phyloP scores from a whole-genome alignment of 2,329 filamentous ascomycete genomes.

The Ilyonectria destructans region DNA sequence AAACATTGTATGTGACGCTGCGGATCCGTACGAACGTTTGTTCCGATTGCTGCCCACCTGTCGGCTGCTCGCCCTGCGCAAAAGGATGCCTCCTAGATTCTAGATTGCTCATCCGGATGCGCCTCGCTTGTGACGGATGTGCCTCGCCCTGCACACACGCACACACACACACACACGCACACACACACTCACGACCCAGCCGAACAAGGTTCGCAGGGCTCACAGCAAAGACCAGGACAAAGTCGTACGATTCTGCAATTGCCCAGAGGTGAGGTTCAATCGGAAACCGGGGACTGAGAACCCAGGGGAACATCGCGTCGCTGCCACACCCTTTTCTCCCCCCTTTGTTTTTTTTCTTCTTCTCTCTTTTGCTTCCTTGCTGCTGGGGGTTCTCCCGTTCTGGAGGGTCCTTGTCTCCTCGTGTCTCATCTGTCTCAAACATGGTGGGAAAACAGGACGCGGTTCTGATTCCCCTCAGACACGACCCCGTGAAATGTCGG shows the following conservation, averaged over 20 bases:
- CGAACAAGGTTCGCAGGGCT: not conserved
- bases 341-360: not conserved
- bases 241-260: constrained; percentile 1
- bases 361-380: not conserved
- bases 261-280: not conserved
- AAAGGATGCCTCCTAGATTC: too few species aligned
- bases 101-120: not conserved
- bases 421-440: constrained; percentile 23
- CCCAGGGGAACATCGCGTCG: not conserved
- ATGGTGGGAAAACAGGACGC: constrained; percentile 1
- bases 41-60: not conserved
- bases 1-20: constrained; percentile 1
- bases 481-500: not conserved
- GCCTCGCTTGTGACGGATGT: not conserved
- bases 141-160: not conserved
- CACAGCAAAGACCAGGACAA: not conserved
- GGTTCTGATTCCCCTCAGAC: constrained; percentile 20
- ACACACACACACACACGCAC: too few species aligned
- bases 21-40: not conserved
- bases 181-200: not conserved
- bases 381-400: not conserved
- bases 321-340: not conserved
- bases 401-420: constrained; percentile 5
- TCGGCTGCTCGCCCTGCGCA: not conserved
- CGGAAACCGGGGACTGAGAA: not conserved